Evolutionary conservation across 345 rosid species (phyloP).

Genomic region (Luvunga scandens): DNA sequence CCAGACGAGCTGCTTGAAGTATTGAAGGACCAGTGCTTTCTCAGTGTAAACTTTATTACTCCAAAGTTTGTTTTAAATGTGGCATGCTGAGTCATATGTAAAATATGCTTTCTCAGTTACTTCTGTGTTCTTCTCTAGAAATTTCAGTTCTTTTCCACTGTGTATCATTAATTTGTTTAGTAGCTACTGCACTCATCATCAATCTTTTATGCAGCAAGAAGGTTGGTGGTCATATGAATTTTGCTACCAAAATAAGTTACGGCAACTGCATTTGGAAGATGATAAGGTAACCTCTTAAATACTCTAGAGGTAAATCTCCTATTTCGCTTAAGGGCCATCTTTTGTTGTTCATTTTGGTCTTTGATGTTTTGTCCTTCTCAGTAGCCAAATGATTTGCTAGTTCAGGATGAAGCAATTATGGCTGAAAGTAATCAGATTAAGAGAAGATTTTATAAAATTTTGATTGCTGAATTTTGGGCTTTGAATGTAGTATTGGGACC

Average conservation of each 20-base stretch:
- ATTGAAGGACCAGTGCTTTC: conserved; percentile 54
- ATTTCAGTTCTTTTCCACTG: background rate
- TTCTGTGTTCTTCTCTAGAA: background rate
- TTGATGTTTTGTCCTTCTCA: background rate
- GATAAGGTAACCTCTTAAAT: conserved; percentile 48
- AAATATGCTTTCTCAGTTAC: background rate
- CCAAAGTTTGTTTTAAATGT: background rate
- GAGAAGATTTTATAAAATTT: background rate
- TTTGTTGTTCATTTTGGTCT: background rate
- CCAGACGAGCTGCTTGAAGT: conserved; percentile 88
- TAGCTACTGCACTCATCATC: background rate
- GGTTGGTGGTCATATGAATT: conserved; percentile 99
- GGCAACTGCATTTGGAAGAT: conserved; percentile 74
- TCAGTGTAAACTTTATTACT: conserved; percentile 46
- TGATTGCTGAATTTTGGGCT: background rate
- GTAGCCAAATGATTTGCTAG: background rate
- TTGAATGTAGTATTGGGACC: background rate
- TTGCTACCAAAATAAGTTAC: conserved; percentile 56
- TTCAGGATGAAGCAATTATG: background rate
- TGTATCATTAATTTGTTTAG: background rate
- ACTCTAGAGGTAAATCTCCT: background rate
- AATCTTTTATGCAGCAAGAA: conserved; percentile 66
- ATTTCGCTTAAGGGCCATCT: background rate
- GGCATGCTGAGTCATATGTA: background rate
- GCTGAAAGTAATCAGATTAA: background rate